Conservation (phyloP, 2,329 filamentous ascomycete genomes). For the Clonostachys chloroleuca region DNA sequence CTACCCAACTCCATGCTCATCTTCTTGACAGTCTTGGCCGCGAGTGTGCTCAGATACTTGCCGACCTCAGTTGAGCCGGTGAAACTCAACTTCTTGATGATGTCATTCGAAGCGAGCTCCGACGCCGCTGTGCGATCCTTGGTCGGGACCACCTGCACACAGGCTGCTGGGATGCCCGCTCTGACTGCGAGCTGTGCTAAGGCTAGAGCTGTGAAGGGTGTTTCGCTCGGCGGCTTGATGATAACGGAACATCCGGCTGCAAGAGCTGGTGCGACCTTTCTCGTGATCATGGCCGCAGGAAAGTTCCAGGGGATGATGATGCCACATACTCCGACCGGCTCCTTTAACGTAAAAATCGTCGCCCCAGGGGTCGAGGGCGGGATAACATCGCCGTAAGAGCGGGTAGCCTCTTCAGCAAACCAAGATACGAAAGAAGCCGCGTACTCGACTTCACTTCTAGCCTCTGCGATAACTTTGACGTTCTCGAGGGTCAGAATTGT, state of each 20-base stretch:
- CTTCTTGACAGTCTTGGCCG: constrained; percentile 77
- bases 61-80: constrained; percentile 73
- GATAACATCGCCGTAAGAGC: constrained; percentile 72
- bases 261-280: constrained; percentile 69
- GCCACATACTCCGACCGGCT: constrained; percentile 80
- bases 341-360: constrained; percentile 72
- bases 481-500: constrained; percentile 87
- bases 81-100: constrained; percentile 87
- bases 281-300: constrained; percentile 70
- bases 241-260: constrained; percentile 98
- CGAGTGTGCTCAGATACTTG: constrained; percentile 84
- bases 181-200: constrained; percentile 81
- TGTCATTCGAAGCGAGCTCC: constrained; percentile 70
- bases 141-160: constrained; percentile 84
- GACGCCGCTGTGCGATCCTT: constrained; percentile 75
- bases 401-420: constrained; percentile 76
- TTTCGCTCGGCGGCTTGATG: constrained; percentile 89
- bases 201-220: constrained; percentile 84
- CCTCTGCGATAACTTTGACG: constrained; percentile 75
- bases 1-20: constrained; percentile 87
- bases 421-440: constrained; percentile 75
- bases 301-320: constrained; percentile 92
- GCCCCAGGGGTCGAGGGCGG: constrained; percentile 66
- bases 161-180: constrained; percentile 84
- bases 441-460: constrained; percentile 67